Evolutionary conservation across 768 basidiomycete species (phyloP).

Genomic region (Auricularia sp.): DNA sequence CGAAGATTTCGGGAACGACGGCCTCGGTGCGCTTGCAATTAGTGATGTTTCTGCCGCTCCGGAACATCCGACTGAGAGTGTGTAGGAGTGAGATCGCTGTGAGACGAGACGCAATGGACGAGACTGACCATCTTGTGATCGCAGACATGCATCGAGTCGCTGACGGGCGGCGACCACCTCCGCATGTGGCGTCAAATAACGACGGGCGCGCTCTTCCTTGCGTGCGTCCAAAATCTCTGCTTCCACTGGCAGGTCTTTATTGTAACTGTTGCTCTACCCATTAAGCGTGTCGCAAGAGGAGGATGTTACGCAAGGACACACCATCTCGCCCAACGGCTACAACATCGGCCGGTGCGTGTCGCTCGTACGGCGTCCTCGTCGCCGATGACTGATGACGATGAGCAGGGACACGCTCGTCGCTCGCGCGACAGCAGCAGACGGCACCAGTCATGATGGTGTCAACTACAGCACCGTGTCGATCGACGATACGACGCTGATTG

Average conservation of each 20-base stretch:
- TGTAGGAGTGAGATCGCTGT: background rate
- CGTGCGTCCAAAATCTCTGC: conserved; percentile 27
- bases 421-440: conserved; percentile 21
- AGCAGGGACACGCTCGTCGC: conserved; percentile 30
- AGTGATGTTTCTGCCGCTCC: background rate
- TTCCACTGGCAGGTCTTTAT: background rate
- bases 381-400: background rate
- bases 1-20: conserved; percentile 29
- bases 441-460: conserved; percentile 33
- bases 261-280: background rate
- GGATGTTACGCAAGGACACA: conserved; percentile 27
- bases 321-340: conserved; percentile 40
- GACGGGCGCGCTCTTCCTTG: conserved; percentile 43
- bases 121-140: background rate
- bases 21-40: conserved; percentile 16
- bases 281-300: conserved; percentile 40
- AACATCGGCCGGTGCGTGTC: conserved; percentile 33
- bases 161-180: conserved; percentile 41
- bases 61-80: background rate
- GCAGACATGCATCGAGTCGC: conserved; percentile 34
- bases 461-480: conserved; percentile 36
- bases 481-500: conserved; percentile 45
- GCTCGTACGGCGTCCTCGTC: background rate
- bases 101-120: background rate
- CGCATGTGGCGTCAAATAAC: conserved; percentile 19